These are phyloP conservation scores for Geotrichum citri-aurantii DNA, from an alignment of 1,139 yeast genomes.

Conservation along the genomic window DNA sequence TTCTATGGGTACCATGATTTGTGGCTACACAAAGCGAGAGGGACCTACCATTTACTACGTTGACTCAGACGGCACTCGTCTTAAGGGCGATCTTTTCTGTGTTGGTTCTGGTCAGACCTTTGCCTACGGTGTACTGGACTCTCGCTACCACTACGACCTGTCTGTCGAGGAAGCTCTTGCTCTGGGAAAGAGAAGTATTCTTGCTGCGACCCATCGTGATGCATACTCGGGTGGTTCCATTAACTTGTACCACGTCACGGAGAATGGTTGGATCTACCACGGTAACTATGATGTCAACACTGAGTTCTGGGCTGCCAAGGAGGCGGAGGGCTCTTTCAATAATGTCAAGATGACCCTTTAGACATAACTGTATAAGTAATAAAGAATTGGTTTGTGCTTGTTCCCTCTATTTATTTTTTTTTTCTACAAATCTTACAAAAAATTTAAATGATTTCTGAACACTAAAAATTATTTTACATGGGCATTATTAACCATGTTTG, in stretches of 20 bases:
- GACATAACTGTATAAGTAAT: background rate
- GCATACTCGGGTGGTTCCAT: constrained; percentile 98
- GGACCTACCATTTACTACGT: constrained; percentile 95
- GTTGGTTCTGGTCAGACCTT: constrained; percentile 99
- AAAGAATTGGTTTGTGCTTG: background rate
- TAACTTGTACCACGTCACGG: constrained; percentile 87
- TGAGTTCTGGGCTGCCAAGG: constrained; percentile 88
- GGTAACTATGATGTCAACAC: constrained; percentile 94
- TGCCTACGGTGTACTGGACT: constrained; percentile 97
- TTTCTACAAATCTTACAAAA: background rate
- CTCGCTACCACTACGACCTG: constrained; percentile 85
- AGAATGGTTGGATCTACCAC: constrained; percentile 90
- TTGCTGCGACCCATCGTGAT: constrained; percentile 98
- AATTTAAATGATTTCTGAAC: background rate
- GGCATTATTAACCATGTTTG: background rate
- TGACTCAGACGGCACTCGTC: constrained; percentile 94
- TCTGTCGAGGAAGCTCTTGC: constrained; percentile 88
- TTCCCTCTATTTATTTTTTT: background rate
- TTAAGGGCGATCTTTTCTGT: constrained; percentile 91
- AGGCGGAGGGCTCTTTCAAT: constrained; percentile 81
- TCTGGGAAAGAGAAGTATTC: constrained; percentile 88
- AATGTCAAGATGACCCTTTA: constrained; percentile 51
- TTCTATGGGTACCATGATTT: constrained; percentile 98
- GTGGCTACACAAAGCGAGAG: constrained; percentile 93
- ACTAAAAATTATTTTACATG: background rate